Conservation (phyloP, 129 eudicot species). For the Solidago caesia region DNA sequence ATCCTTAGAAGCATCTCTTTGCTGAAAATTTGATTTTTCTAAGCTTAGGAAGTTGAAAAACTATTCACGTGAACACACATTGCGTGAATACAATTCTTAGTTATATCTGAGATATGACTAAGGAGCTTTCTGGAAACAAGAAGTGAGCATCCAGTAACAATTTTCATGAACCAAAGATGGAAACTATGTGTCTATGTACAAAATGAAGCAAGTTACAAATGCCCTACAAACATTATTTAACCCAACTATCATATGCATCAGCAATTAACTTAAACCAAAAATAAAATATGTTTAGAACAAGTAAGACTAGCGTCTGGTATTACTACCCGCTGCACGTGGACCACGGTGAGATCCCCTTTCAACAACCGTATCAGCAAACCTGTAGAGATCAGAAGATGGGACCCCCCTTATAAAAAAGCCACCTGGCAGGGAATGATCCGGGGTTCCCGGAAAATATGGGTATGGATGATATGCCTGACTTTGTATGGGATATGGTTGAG, state of each 20-base stretch:
- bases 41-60: too few species aligned
- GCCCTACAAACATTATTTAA: background rate
- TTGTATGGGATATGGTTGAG: constrained; percentile 28
- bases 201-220: background rate
- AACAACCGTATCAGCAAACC: constrained; percentile 48
- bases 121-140: too few species aligned
- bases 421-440: constrained; percentile 17
- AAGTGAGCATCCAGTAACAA: too few species aligned
- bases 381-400: constrained; percentile 48
- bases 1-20: too few species aligned
- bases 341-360: constrained; percentile 29
- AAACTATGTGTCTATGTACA: too few species aligned
- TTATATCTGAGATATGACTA: too few species aligned
- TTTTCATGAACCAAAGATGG: too few species aligned
- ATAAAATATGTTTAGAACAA: constrained; percentile 23
- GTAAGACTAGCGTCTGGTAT: constrained; percentile 26
- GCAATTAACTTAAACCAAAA: background rate
- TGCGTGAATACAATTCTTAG: too few species aligned
- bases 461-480: too few species aligned
- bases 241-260: background rate
- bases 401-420: constrained; percentile 25
- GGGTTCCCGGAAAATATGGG: constrained; percentile 35
- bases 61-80: too few species aligned
- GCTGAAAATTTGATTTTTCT: too few species aligned
- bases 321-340: constrained; percentile 14